Percentiles rank a stretch among this genome's conserved stretches.
These are phyloP conservation scores for Coemansia sp. DNA, from an alignment of 192 early-diverging fungal genomes.

Conservation along the genomic window DNA sequence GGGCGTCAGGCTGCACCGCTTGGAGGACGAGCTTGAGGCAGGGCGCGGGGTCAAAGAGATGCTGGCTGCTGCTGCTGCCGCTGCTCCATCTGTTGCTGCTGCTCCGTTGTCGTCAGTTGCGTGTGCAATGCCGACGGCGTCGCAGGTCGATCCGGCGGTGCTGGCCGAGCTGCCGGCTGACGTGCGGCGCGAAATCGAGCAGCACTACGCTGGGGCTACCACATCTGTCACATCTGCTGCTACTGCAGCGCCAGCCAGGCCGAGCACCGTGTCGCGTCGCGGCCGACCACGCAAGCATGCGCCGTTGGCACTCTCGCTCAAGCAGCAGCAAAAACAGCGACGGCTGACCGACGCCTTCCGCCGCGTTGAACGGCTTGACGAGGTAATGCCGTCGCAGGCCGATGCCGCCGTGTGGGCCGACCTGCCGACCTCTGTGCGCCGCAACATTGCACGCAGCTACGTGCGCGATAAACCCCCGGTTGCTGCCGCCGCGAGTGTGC, in stretches of 20 bases:
- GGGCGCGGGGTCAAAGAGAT: not conserved
- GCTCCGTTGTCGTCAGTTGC: too few species aligned
- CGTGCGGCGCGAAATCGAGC: constrained; percentile 32
- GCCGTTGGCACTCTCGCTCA: not conserved
- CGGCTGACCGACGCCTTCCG: constrained; percentile 34
- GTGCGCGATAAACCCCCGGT: constrained; percentile 20
- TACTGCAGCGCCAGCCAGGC: too few species aligned
- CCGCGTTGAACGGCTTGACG: constrained; percentile 26
- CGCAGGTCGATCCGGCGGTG: constrained; percentile 39
- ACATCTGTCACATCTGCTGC: not conserved
- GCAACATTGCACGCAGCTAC: constrained; percentile 37
- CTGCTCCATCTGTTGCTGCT: constrained; percentile 22
- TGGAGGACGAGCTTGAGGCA: constrained; percentile 3
- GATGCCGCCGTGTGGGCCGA: constrained; percentile 31
- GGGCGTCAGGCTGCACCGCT: constrained; percentile 35
- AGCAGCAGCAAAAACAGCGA: constrained; percentile 8
- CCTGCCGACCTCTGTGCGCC: constrained; percentile 33
- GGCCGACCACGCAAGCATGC: not conserved
- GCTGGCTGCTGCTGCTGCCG: constrained; percentile 6
- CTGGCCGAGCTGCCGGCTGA: constrained; percentile 34
- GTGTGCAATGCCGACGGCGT: constrained; percentile 31
- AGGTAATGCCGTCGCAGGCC: constrained; percentile 45
- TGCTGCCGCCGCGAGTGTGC: too few species aligned
- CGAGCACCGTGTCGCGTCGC: too few species aligned
- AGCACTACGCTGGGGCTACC: constrained; percentile 6